Conservation (phyloP, 306 rosid genomes). For the Vigna radiata region DNA sequence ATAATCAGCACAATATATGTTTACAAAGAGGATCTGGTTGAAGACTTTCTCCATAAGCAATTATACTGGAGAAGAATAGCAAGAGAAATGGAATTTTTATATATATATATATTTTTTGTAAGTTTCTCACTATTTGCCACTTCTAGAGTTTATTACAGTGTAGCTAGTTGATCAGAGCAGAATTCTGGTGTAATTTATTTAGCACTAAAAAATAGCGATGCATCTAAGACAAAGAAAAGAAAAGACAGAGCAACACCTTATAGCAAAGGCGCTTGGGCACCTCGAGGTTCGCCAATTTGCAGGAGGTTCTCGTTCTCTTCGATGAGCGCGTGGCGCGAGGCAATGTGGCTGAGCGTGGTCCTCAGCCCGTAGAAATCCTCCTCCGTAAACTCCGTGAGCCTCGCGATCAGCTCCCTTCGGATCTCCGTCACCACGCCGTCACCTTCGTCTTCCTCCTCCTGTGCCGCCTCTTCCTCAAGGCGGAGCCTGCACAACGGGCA, state of each 20-base stretch:
- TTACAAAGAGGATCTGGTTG: too few relatives aligned
- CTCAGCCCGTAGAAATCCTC: constrained; percentile 65
- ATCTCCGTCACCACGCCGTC: not conserved
- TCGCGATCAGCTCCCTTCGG: constrained; percentile 45
- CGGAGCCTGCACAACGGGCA: constrained; percentile 86
- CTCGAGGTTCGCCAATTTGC: not conserved
- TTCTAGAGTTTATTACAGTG: too few relatives aligned
- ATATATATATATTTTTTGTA: too few relatives aligned
- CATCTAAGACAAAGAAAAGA: not conserved
- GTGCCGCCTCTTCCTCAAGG: constrained; percentile 9
- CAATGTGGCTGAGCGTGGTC: constrained; percentile 69
- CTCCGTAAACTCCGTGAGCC: constrained; percentile 58
- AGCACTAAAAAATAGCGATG: not conserved
- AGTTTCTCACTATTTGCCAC: too few relatives aligned
- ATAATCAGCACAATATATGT: too few relatives aligned
- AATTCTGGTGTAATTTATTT: not conserved
- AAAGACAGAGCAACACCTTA: not conserved
- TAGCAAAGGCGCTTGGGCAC: not conserved
- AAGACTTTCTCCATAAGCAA: too few relatives aligned
- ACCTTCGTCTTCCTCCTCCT: not conserved
- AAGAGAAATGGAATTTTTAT: too few relatives aligned
- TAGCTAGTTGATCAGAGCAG: too few relatives aligned
- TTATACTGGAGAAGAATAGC: too few relatives aligned
- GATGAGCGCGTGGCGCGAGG: constrained; percentile 51
- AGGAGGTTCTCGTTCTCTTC: not conserved